Base-by-base conservation (phyloP, 257 asterid genomes). In the Rubia yunnanensis region DNA sequence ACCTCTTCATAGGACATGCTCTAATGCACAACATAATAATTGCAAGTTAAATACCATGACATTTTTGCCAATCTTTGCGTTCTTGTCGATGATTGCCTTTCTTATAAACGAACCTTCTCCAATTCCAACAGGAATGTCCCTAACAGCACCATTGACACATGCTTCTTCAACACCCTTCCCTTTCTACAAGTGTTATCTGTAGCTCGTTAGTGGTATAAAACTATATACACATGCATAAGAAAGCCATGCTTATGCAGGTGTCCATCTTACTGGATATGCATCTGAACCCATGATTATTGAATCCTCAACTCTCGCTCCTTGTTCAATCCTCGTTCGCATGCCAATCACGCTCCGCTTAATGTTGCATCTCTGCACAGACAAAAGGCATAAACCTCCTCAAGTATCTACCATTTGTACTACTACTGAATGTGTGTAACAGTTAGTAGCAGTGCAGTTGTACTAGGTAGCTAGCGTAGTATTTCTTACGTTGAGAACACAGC, bases 11-110 rank as follows among this genome's bases (percentile, higher is more conserved):
- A 56, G 26, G 61, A 56, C 36, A 56, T 11, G 3, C 27, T 14
- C 4, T 4, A 13, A 10, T 10, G 52, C 52, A 44, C 52, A 44
- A 15, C 2, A 44, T 28, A n/a, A 27, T 6, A 24, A 8, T 57
- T 14, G 17, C 28, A 30, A 28, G 23, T 57, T 23, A 27, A 56
- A 56, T 59, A 90, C 97, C 96, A 69, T 77, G 9, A 90, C 97
- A 87, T 88, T 81, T 72, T 79, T 86, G 68, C 97, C 97, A 56
- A 90, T 90, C 74, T 89, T 85, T 76, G 88, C 92, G 65, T 88
- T 84, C 81, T 88, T 88, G 67, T 88, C 96, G 1, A 91, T 49
- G 59, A 91, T 91, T 35, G 96, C 87, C 69, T 81, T 84, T 84
- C 77, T 82, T 65, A 88, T 74, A 50, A 61, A 70, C 1, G 96